These are phyloP conservation scores for Tricholoma furcatifolium DNA, from an alignment of 768 basidiomycete genomes.

Conservation along the genomic window DNA sequence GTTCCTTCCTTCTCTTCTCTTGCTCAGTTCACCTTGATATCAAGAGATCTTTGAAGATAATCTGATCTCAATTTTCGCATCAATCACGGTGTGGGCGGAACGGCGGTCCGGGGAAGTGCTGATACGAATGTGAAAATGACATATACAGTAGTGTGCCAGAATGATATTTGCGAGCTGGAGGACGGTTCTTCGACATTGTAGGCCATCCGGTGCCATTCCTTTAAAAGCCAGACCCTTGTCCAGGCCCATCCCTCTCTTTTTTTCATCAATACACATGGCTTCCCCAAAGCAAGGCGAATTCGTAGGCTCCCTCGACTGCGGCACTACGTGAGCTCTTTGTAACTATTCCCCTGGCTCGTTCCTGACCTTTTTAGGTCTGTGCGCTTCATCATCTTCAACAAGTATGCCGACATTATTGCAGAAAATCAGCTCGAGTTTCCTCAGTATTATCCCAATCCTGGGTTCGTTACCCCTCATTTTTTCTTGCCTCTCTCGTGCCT, in stretches of 20 bases:
- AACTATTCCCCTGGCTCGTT: not conserved
- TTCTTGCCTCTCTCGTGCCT: not conserved
- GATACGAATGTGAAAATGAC: slow-evolving; percentile 3
- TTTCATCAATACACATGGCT: slow-evolving; percentile 20
- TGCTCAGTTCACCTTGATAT: too few species aligned
- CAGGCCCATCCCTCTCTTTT: slow-evolving; percentile 7
- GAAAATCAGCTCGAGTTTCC: slow-evolving; percentile 92
- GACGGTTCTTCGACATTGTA: slow-evolving; percentile 8
- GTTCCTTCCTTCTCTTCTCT: too few species aligned
- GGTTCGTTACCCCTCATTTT: slow-evolving; percentile 39
- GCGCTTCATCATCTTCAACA: slow-evolving; percentile 89
- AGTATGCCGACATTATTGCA: slow-evolving; percentile 82
- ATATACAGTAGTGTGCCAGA: slow-evolving; percentile 2
- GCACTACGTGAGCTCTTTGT: slow-evolving; percentile 74
- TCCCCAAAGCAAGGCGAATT: slow-evolving; percentile 68
- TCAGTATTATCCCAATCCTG: slow-evolving; percentile 89
- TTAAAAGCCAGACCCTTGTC: slow-evolving; percentile 9
- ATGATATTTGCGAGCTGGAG: slow-evolving; percentile 17
- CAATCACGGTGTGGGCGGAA: slow-evolving; percentile 6
- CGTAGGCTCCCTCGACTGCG: slow-evolving; percentile 91
- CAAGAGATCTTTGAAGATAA: too few species aligned
- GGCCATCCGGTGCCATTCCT: slow-evolving; percentile 3
- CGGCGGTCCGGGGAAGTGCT: slow-evolving; percentile 16
- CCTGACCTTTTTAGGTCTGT: slow-evolving; percentile 58
- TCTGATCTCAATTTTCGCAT: not conserved